Conservation (phyloP, 139 green algal species). For the Pseudopediastrum boryanum region DNA sequence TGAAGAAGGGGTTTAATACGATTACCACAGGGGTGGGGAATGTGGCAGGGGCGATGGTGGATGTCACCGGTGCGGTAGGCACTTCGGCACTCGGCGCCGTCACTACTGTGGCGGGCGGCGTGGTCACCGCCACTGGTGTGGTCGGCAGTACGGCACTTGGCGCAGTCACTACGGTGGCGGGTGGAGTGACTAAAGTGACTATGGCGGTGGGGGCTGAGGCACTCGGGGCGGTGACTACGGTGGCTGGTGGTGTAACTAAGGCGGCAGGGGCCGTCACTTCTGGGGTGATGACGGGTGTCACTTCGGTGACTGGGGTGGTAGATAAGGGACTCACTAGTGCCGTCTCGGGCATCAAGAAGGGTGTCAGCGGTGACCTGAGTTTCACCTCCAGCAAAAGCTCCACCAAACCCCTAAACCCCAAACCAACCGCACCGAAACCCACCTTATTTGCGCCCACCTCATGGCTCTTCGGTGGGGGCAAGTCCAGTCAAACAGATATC, state of each 20-base stretch:
- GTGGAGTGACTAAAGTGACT: neutral
- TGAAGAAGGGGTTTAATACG: too few species aligned
- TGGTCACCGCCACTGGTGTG: neutral
- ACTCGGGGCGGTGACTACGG: constrained; percentile 16
- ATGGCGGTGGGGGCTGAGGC: too few species aligned
- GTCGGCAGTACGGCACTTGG: too few species aligned
- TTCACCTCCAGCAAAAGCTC: neutral
- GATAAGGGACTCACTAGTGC: neutral
- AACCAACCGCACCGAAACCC: neutral
- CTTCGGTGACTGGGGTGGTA: neutral
- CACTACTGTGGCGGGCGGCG: neutral
- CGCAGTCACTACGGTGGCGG: neutral
- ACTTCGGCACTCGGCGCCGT: neutral
- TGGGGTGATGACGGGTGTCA: neutral
- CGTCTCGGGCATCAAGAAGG: neutral
- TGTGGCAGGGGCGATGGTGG: neutral
- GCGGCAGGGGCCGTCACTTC: neutral
- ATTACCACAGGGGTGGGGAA: neutral
- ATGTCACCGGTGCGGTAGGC: neutral
- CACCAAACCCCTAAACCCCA: too few species aligned
- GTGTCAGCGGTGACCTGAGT: neutral
- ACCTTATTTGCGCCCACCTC: neutral
- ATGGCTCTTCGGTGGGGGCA: constrained; percentile 7
- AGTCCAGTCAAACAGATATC: neutral
- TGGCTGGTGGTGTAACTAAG: neutral